phyloP scores from a whole-genome alignment of 2,329 filamentous ascomycete species.

The Hymenoscyphus scutula region DNA sequence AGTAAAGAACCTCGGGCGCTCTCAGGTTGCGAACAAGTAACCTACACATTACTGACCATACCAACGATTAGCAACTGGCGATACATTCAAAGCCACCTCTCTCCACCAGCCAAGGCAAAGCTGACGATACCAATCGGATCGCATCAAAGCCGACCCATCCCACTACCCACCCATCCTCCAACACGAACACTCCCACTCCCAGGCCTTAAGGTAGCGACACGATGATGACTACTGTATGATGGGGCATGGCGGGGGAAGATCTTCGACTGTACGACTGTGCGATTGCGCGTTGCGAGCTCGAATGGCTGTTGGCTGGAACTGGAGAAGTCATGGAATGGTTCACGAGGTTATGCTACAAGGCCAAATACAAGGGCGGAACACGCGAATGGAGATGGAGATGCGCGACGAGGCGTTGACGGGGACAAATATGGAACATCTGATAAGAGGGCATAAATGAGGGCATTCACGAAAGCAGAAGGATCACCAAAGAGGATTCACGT shows the following conservation, averaged over 20 bases:
- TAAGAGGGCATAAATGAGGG: not conserved
- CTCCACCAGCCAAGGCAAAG: too few species aligned
- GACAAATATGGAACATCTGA: not conserved
- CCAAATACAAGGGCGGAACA: not conserved
- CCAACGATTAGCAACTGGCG: too few species aligned
- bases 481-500: not conserved
- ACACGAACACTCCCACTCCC: too few species aligned
- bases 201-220: too few species aligned
- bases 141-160: too few species aligned
- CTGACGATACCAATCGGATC: too few species aligned
- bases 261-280: constrained; percentile 3
- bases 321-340: not conserved
- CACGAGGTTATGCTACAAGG: not conserved
- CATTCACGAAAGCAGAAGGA: not conserved
- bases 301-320: not conserved
- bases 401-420: not conserved
- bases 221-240: not conserved
- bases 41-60: too few species aligned
- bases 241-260: not conserved
- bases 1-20: too few species aligned
- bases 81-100: too few species aligned
- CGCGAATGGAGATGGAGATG: too few species aligned
- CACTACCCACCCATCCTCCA: too few species aligned
- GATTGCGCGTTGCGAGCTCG: not conserved
- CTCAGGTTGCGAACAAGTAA: too few species aligned